These are phyloP conservation scores for Kuraishia piskuri DNA, from an alignment of 805 yeast genomes.

Conservation along the genomic window DNA sequence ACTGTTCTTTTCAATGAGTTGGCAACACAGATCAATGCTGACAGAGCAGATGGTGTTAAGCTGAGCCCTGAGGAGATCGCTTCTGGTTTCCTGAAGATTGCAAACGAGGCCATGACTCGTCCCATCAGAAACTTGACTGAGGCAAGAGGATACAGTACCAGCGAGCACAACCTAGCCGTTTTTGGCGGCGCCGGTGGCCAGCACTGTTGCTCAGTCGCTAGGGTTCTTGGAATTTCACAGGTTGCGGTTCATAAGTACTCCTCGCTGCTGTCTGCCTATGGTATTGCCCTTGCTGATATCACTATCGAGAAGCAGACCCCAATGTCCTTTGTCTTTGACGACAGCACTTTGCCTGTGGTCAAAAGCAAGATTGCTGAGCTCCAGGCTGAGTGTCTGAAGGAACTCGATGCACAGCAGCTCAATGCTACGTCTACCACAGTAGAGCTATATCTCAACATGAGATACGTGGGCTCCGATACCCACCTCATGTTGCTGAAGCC, in stretches of 20 bases:
- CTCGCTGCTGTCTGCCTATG: conserved; percentile 79
- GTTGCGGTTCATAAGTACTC: conserved; percentile 76
- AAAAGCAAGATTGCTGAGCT: conserved; percentile 11
- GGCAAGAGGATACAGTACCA: conserved; percentile 64
- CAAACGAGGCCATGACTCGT: conserved; percentile 85
- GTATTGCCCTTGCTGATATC: conserved; percentile 81
- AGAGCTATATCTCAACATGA: conserved; percentile 66
- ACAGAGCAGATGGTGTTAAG: conserved; percentile 21
- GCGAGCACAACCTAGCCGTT: conserved; percentile 65
- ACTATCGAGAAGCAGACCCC: conserved; percentile 44
- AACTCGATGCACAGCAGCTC: conserved; percentile 23
- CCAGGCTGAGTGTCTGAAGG: conserved; percentile 6
- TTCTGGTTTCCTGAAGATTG: conserved; percentile 72
- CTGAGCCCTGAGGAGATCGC: conserved; percentile 66
- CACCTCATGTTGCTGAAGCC: conserved; percentile 55
- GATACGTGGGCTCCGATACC: conserved; percentile 88
- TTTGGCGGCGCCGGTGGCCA: conserved; percentile 97
- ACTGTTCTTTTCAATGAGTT: conserved; percentile 40
- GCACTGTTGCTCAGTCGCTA: conserved; percentile 74
- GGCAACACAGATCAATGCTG: conserved; percentile 44
- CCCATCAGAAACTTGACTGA: conserved; percentile 82
- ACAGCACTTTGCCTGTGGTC: conserved; percentile 4
- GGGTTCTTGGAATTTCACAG: conserved; percentile 55
- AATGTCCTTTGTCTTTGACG: background rate
- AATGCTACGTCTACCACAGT: conserved; percentile 19